A percentile compares a stretch with the other conserved stretches of the same genome.
These are phyloP conservation scores for Salix purpurea DNA, from an alignment of 345 rosid species.

Conservation along the genomic window DNA sequence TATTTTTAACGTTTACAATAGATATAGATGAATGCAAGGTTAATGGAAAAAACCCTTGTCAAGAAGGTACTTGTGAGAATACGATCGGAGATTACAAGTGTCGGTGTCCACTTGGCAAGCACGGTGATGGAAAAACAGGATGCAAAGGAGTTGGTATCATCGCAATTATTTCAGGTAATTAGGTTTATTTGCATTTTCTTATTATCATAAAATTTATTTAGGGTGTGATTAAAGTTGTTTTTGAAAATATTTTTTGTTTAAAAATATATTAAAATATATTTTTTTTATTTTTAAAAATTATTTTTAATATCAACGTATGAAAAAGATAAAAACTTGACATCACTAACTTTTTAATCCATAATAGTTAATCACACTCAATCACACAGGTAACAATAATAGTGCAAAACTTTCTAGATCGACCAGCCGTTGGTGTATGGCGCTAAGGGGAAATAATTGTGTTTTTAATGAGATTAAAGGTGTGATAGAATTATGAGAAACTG, in stretches of 20 bases:
- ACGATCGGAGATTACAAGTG: conserved; percentile 10
- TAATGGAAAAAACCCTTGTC: neutral
- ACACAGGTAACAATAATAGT: neutral
- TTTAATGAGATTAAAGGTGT: too few species aligned
- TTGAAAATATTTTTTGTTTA: too few species aligned
- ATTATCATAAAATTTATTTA: too few species aligned
- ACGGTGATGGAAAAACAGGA: conserved; percentile 11
- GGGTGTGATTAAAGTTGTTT: too few species aligned
- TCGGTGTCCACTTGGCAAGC: conserved; percentile 16
- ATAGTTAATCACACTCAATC: neutral
- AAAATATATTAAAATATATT: too few species aligned
- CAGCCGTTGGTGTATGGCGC: neutral
- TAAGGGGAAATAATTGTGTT: neutral
- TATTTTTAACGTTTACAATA: neutral
- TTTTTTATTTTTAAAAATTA: too few species aligned
- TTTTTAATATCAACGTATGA: too few species aligned
- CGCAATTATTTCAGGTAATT: neutral
- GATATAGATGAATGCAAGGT: conserved; percentile 16
- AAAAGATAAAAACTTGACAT: too few species aligned
- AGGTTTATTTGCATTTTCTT: too few species aligned
- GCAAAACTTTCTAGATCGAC: neutral
- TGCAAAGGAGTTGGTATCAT: conserved; percentile 8
- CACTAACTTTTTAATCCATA: too few species aligned
- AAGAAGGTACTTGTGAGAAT: conserved; percentile 17
- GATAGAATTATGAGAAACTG: too few species aligned